phyloP scores from a whole-genome alignment of 805 yeast species.

The Blastobotrys robertii region DNA sequence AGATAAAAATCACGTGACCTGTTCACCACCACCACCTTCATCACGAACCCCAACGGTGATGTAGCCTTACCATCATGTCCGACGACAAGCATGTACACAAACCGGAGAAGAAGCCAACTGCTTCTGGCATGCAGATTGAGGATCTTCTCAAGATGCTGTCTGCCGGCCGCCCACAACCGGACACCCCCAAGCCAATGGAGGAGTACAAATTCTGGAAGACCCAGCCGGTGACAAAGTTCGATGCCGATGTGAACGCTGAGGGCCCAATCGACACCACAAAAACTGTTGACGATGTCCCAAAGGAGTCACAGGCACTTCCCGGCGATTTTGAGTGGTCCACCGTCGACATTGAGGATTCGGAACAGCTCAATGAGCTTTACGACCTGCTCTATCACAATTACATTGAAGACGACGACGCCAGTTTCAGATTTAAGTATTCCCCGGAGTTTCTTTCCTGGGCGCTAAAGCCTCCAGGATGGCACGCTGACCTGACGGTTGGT shows the following conservation, averaged over 20 bases:
- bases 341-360: constrained; percentile 47
- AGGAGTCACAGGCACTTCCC: constrained; percentile 59
- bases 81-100: constrained; percentile 6
- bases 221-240: constrained; percentile 82
- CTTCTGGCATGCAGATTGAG: constrained; percentile 16
- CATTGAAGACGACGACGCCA: constrained; percentile 88
- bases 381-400: constrained; percentile 77
- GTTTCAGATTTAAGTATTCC: constrained; percentile 84
- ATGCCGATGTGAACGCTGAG: constrained; percentile 54
- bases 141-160: constrained; percentile 16
- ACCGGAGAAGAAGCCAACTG: constrained; percentile 10
- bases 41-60: not conserved
- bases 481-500: constrained; percentile 82
- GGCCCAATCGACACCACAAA: constrained; percentile 72
- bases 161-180: constrained; percentile 7
- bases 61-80: not conserved
- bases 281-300: constrained; percentile 63
- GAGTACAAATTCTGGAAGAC: constrained; percentile 97
- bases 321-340: constrained; percentile 85
- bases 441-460: constrained; percentile 87
- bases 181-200: constrained; percentile 44
- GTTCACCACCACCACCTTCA: not conserved
- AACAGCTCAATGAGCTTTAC: constrained; percentile 67
- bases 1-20: not conserved
- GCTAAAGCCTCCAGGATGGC: constrained; percentile 87